Evolutionary conservation across 2,329 filamentous ascomycete species (phyloP).

Genomic region (Sporothrix phasma): DNA sequence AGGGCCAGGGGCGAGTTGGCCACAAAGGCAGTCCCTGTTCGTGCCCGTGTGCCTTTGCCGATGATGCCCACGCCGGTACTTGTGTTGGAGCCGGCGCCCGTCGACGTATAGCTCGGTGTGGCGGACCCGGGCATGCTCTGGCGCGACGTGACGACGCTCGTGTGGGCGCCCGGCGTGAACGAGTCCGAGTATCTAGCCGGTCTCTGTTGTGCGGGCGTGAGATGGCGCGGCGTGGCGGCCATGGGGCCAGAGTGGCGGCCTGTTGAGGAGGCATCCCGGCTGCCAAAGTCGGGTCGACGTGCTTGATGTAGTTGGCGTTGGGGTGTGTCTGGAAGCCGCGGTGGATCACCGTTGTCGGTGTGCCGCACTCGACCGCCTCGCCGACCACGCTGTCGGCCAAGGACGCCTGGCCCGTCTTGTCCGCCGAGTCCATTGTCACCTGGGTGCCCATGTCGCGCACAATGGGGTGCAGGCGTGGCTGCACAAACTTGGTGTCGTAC

Average conservation of each 20-base stretch:
- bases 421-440: conserved; percentile 42
- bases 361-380: conserved; percentile 38
- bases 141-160: conserved; percentile 13
- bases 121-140: conserved; percentile 18
- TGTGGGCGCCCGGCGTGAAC: conserved; percentile 20
- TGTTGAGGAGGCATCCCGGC: conserved; percentile 19
- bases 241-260: conserved; percentile 29
- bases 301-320: conserved; percentile 68
- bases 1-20: not conserved
- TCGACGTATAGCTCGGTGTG: not conserved
- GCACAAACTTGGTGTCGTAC: conserved; percentile 92
- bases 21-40: not conserved
- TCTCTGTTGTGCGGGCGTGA: conserved; percentile 30
- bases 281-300: conserved; percentile 54
- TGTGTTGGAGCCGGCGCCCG: not conserved
- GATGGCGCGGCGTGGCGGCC: conserved; percentile 32
- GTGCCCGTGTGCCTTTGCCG: not conserved
- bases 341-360: conserved; percentile 54
- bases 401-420: conserved; percentile 21
- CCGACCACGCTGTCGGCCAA: conserved; percentile 22
- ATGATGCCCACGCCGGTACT: not conserved
- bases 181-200: conserved; percentile 26
- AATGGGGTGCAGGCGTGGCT: conserved; percentile 73
- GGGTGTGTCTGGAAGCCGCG: conserved; percentile 72
- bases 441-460: conserved; percentile 74